Base-by-base conservation (phyloP, 2,329 filamentous ascomycete genomes). In the Aureobasidium sp. region DNA sequence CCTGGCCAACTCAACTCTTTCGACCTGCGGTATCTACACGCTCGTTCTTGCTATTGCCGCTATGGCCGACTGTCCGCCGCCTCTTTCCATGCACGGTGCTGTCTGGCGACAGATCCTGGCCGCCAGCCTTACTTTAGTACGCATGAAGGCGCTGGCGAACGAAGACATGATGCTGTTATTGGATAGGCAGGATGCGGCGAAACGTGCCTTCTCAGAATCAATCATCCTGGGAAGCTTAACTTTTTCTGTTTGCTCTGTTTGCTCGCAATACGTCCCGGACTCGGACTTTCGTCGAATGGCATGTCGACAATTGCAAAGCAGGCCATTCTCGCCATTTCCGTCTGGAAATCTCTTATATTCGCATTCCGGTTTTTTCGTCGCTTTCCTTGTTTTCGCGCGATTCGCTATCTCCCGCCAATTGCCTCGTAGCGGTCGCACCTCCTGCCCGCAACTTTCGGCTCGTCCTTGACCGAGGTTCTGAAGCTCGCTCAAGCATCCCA, bases 111-210 rank as follows among this genome's bases (percentile, higher is more conserved):
- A n/a, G n/a, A n/a, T n/a, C n/a, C n/a, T n/a, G n/a, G n/a, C n/a
- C n/a, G n/a, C n/a, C n/a, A n/a, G n/a, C n/a, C n/a, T n/a, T n/a
- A n/a, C n/a, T n/a, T n/a, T 88, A 67, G 91, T 89, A 81, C 90
- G 89, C 78, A 94, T 77, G 72, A 96, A 86, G 71, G 90, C 87
- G 77, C 91, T 86, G 75, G 91, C 84, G 73, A 94, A 85, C 73
- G 84, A 83, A 77, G 91, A 87, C 89, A 95, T 96, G 73, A 76
- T 88, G 80, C 49, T 37, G 73, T 68, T 64, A 60, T 53, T 62
- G 68, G 61, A 55, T 67, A 64, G 64, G 65, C 69, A 47, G 34
- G 42, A 44, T 55, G 49, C 49, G 48, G 59, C 50, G 50, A 59
- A 48, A 39, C 37, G 59, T 29, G n/a, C 30, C 50, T 49, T 30